These are phyloP conservation scores for Pyrenula aspistea DNA, from an alignment of 495 filamentous ascomycete genomes.

Conservation along the genomic window DNA sequence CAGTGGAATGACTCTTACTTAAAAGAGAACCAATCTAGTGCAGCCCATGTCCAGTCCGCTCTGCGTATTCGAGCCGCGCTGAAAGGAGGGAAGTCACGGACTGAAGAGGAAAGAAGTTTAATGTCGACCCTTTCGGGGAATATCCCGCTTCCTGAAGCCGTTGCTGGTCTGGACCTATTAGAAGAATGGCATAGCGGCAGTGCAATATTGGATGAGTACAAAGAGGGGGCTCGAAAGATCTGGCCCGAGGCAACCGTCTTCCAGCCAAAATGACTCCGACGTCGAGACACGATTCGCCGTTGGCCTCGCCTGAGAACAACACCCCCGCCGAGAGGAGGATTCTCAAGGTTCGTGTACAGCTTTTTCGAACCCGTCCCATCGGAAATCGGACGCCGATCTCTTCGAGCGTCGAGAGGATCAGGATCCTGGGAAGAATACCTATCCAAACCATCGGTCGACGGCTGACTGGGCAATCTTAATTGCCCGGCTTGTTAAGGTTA, in stretches of 20 bases:
- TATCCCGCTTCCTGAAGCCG: constrained; percentile 48
- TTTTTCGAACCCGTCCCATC: background rate
- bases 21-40: constrained; percentile 47
- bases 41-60: constrained; percentile 49
- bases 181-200: constrained; percentile 45
- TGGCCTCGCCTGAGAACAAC: background rate
- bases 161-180: constrained; percentile 45
- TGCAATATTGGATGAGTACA: constrained; percentile 40
- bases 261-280: constrained; percentile 16
- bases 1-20: constrained; percentile 58
- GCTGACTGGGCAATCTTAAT: background rate
- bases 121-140: constrained; percentile 40
- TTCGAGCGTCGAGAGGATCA: background rate
- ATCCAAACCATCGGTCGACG: background rate
- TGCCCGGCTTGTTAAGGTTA: background rate
- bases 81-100: constrained; percentile 38
- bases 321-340: background rate
- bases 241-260: constrained; percentile 65
- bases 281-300: background rate
- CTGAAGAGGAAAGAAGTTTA: constrained; percentile 48
- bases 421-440: background rate
- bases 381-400: background rate
- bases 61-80: constrained; percentile 49
- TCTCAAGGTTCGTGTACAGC: background rate
- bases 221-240: constrained; percentile 49